Percentiles rank a stretch among this genome's conserved stretches.
phyloP scores from a whole-genome alignment of 768 basidiomycete genomes.

The Boletus subcaerulescens region DNA sequence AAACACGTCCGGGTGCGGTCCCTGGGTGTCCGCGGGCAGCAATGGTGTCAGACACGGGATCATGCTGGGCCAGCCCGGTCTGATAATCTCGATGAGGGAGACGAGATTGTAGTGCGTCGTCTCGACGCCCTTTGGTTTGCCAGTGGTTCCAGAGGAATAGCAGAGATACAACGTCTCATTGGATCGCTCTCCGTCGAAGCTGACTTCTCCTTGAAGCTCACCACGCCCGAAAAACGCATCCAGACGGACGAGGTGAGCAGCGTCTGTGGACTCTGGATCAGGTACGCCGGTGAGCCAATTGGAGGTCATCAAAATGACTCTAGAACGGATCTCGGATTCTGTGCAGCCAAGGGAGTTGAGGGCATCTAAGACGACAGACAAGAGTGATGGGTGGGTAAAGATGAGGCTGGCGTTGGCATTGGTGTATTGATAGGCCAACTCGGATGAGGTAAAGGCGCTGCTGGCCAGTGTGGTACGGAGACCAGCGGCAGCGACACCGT shows the following conservation, averaged over 20 bases:
- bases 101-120: conserved; percentile 71
- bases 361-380: conserved; percentile 55
- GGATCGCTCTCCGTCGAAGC: conserved; percentile 48
- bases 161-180: conserved; percentile 65
- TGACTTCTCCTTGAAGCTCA: conserved; percentile 48
- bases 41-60: conserved; percentile 25
- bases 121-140: conserved; percentile 72
- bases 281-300: conserved; percentile 41
- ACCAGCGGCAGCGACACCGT: conserved; percentile 57
- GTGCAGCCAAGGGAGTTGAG: conserved; percentile 49
- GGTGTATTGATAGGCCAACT: conserved; percentile 68
- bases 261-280: conserved; percentile 32
- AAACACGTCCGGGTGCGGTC: conserved; percentile 40
- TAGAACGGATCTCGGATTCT: conserved; percentile 44
- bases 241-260: conserved; percentile 37
- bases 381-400: conserved; percentile 60
- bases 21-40: not conserved
- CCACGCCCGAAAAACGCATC: conserved; percentile 53
- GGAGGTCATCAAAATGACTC: conserved; percentile 55
- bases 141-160: conserved; percentile 70
- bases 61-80: conserved; percentile 41
- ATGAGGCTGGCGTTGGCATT: conserved; percentile 65
- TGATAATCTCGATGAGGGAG: conserved; percentile 52
- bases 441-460: conserved; percentile 61
- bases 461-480: conserved; percentile 72